Evolutionary conservation across 768 basidiomycete genomes (phyloP).

Genomic region (Amanita exitialis): DNA sequence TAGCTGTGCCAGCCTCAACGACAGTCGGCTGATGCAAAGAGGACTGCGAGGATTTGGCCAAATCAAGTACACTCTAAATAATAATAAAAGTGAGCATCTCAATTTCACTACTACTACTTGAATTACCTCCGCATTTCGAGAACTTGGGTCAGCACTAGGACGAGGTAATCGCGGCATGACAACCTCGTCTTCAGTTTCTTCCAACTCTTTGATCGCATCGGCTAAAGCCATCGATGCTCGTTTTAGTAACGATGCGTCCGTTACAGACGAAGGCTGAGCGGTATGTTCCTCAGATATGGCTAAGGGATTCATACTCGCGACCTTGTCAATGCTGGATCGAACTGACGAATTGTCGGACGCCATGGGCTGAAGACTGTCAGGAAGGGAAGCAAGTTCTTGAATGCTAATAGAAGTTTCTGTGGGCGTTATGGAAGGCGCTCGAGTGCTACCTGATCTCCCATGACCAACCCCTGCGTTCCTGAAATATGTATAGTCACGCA

Average conservation of each 20-base stretch:
- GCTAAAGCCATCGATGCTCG: conserved; percentile 70
- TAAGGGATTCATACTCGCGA: conserved; percentile 19
- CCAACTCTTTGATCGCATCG: conserved; percentile 68
- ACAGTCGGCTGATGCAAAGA: conserved; percentile 16
- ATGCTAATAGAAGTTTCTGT: conserved; percentile 33
- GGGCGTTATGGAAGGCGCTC: conserved; percentile 39
- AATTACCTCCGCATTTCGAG: neutral
- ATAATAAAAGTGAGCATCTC: neutral
- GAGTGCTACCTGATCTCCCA: conserved; percentile 30
- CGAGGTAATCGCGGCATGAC: conserved; percentile 51
- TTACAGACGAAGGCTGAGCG: conserved; percentile 23
- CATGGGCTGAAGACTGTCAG: conserved; percentile 35
- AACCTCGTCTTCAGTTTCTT: conserved; percentile 70
- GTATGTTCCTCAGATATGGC: conserved; percentile 27
- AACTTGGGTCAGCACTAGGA: neutral
- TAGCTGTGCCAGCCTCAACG: conserved; percentile 59
- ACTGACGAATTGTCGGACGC: conserved; percentile 47
- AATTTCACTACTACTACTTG: neutral
- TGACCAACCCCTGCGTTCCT: conserved; percentile 35
- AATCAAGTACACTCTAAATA: neutral
- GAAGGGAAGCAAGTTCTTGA: conserved; percentile 26
- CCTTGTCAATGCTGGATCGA: conserved; percentile 30
- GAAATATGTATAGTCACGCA: conserved; percentile 66
- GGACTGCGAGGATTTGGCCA: neutral
- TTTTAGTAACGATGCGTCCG: conserved; percentile 38